A percentile compares a stretch with the other conserved stretches of the same genome.
These are phyloP conservation scores for Cryptosporidium muris DNA, from an alignment of 169 alveolate genomes.

Conservation along the genomic window DNA sequence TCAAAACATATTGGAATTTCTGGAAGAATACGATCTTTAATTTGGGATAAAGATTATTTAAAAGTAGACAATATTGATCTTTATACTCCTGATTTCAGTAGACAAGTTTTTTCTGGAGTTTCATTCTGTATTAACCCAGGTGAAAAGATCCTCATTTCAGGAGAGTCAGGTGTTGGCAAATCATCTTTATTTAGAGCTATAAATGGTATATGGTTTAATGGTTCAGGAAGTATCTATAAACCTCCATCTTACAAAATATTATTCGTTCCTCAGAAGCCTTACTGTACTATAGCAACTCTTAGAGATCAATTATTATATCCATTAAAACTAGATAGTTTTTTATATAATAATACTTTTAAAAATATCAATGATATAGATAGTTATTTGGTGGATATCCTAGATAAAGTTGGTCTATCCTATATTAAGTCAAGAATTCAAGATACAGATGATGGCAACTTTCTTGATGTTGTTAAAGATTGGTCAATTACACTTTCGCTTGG, in stretches of 20 bases:
- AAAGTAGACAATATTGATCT: conserved; percentile 21
- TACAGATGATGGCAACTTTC: conserved; percentile 5
- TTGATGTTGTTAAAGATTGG: conserved; percentile 69
- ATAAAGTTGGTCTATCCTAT: conserved; percentile 48
- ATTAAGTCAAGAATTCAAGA: conserved; percentile 4
- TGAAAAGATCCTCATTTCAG: conserved; percentile 57
- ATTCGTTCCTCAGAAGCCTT: conserved; percentile 69
- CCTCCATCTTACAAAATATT: conserved; percentile 40
- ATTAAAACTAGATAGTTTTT: background rate
- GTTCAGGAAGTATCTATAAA: conserved; percentile 51
- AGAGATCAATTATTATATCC: conserved; percentile 71
- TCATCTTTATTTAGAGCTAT: conserved; percentile 60
- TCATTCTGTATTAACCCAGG: conserved; percentile 7
- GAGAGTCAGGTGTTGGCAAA: conserved; percentile 70
- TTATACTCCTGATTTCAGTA: conserved; percentile 19
- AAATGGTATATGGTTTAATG: conserved; percentile 68
- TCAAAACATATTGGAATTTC: background rate
- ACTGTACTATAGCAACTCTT: conserved; percentile 54
- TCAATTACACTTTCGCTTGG: conserved; percentile 73
- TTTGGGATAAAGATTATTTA: conserved; percentile 31
- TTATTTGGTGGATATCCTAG: background rate
- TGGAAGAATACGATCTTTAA: conserved; percentile 54
- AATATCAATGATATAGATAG: conserved; percentile 21
- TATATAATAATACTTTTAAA: background rate
- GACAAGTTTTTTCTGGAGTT: conserved; percentile 14